These are phyloP conservation scores for Hypoxylon fuscum DNA, from an alignment of 495 filamentous ascomycete species.

Conservation along the genomic window DNA sequence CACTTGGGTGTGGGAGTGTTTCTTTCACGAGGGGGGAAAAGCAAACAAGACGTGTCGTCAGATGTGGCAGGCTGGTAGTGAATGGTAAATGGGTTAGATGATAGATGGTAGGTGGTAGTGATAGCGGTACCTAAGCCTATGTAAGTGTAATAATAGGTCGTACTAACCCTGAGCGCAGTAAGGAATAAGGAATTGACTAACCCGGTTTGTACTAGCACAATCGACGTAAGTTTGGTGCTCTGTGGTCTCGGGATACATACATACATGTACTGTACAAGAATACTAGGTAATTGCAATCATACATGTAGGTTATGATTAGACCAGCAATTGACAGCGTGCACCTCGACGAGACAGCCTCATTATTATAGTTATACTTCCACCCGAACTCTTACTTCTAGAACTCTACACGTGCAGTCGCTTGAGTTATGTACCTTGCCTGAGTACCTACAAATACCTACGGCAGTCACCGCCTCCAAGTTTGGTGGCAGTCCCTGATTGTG, in stretches of 20 bases:
- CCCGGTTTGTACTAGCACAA: slow-evolving; percentile 42
- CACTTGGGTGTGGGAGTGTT: slow-evolving; percentile 4
- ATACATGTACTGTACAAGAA: slow-evolving; percentile 5
- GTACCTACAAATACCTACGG: neutral
- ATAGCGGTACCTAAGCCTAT: too few relatives aligned
- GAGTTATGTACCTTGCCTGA: slow-evolving; percentile 10
- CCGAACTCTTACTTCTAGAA: too few relatives aligned
- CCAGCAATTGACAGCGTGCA: slow-evolving; percentile 25
- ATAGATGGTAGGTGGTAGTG: slow-evolving; percentile 1
- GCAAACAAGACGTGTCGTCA: slow-evolving; percentile 39
- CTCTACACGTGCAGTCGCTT: too few relatives aligned
- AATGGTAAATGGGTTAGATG: slow-evolving; percentile 4
- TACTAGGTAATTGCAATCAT: too few relatives aligned
- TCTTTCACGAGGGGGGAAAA: neutral
- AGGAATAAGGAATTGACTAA: slow-evolving; percentile 31
- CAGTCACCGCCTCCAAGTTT: too few relatives aligned
- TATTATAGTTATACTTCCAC: too few relatives aligned
- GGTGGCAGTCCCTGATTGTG: too few relatives aligned
- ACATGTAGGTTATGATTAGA: too few relatives aligned
- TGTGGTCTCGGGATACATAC: slow-evolving; percentile 17
- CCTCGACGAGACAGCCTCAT: slow-evolving; percentile 25
- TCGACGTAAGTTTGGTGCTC: neutral
- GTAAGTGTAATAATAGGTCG: too few relatives aligned
- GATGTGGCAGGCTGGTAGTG: slow-evolving; percentile 24
- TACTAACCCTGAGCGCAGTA: slow-evolving; percentile 42